Evolutionary conservation across 164 flowering plant genomes (phyloP).

Genomic region (Dillenia suffruticosa): DNA sequence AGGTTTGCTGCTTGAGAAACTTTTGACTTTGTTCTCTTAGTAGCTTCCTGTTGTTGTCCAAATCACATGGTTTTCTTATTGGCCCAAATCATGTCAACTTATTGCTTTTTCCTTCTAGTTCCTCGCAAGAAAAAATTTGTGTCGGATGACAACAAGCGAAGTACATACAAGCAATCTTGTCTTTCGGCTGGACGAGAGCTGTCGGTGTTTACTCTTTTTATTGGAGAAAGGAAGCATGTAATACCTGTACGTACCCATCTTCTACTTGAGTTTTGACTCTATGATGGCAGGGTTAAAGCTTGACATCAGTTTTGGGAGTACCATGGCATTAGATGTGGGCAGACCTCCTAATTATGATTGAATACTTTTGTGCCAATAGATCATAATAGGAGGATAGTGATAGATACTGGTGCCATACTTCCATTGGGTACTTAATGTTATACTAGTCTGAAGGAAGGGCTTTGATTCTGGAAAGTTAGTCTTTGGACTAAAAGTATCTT

Average conservation of each 20-base stretch:
- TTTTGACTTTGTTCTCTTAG: background rate
- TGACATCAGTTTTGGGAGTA: constrained; percentile 32
- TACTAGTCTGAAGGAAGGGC: too few species aligned
- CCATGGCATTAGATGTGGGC: too few species aligned
- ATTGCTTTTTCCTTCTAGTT: constrained; percentile 24
- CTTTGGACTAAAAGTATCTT: too few species aligned
- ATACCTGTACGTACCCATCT: constrained; percentile 47
- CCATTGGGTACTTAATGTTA: too few species aligned
- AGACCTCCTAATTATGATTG: too few species aligned
- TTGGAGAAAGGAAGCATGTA: constrained; percentile 63
- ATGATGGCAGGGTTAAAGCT: background rate
- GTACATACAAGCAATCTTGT: constrained; percentile 45
- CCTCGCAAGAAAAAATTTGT: constrained; percentile 41
- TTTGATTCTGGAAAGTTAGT: too few species aligned
- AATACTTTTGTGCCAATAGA: too few species aligned
- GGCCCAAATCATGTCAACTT: background rate
- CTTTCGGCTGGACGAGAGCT: constrained; percentile 26
- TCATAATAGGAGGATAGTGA: too few species aligned
- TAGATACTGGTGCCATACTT: too few species aligned
- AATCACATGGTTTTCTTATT: background rate
- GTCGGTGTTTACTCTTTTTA: constrained; percentile 40
- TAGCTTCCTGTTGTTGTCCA: background rate
- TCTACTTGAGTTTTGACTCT: background rate
- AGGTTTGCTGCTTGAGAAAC: constrained; percentile 26
- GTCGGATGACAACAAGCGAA: constrained; percentile 62